Percentiles rank a stretch among this genome's conserved stretches.
Conservation (phyloP, 345 rosid species). For the Geranium rotundifolium region DNA sequence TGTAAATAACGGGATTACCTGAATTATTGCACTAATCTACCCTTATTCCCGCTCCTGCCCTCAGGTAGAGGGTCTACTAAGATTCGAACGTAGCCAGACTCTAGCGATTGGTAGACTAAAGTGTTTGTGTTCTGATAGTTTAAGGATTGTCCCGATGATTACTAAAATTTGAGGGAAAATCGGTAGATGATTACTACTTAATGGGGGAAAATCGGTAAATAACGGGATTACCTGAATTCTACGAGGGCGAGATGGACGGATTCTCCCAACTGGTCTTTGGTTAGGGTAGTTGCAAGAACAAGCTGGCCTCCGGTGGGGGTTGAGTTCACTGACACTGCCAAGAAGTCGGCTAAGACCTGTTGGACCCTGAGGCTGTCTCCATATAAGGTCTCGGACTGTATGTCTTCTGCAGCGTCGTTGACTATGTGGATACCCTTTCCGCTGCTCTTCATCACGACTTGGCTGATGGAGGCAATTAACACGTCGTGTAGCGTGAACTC, state of each 20-base stretch:
- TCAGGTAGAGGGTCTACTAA: too few relatives aligned
- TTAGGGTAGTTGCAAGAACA: conserved; percentile 36
- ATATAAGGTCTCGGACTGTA: conserved; percentile 43
- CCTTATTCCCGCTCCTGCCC: too few relatives aligned
- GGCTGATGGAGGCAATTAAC: conserved; percentile 53
- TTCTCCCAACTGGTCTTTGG: conserved; percentile 55
- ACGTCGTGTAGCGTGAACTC: conserved; percentile 50
- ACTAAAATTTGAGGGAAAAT: too few relatives aligned
- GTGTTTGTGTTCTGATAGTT: too few relatives aligned
- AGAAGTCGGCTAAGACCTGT: conserved; percentile 67
- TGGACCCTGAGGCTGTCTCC: conserved; percentile 86
- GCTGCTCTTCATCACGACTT: conserved; percentile 56
- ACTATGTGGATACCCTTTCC: conserved; percentile 42
- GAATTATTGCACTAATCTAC: too few relatives aligned
- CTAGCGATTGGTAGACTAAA: too few relatives aligned
- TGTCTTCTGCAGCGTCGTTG: conserved; percentile 43
- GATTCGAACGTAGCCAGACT: too few relatives aligned
- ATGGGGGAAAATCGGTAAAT: too few relatives aligned
- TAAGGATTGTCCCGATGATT: too few relatives aligned
- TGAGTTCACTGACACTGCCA: conserved; percentile 42
- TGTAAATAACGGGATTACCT: too few relatives aligned
- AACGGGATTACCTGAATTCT: conserved; percentile 49
- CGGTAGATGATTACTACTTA: conserved; percentile 25
- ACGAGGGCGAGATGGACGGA: conserved; percentile 61
- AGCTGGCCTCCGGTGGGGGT: conserved; percentile 57